Evolutionary conservation across 2,329 filamentous ascomycete genomes (phyloP).

Genomic region (Fusarium mangiferae): DNA sequence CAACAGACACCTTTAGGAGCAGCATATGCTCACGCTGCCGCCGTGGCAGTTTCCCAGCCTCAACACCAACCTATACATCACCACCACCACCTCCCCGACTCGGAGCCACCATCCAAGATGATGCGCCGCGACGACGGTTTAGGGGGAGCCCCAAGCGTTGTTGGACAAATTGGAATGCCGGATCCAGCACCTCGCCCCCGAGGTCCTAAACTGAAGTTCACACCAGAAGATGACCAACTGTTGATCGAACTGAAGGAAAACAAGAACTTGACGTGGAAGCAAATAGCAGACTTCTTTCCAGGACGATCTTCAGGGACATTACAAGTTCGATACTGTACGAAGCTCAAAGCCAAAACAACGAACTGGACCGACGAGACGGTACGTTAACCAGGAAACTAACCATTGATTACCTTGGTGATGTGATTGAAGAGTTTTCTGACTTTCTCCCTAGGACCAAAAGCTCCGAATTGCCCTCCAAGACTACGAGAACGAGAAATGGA

Average conservation of each 20-base stretch:
- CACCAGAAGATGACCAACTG: conserved; percentile 87
- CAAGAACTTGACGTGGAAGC: conserved; percentile 95
- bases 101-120: conserved; percentile 75
- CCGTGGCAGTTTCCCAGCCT: conserved; percentile 41
- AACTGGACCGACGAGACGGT: conserved; percentile 96
- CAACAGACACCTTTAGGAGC: conserved; percentile 64
- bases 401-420: neutral
- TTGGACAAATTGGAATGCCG: conserved; percentile 89
- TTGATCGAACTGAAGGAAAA: conserved; percentile 93
- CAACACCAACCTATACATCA: conserved; percentile 73
- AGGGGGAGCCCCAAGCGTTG: conserved; percentile 80
- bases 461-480: conserved; percentile 81
- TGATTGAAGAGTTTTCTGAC: conserved; percentile 10
- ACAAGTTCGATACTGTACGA: conserved; percentile 94
- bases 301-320: conserved; percentile 89
- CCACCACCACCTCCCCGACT: conserved; percentile 82
- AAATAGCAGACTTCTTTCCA: conserved; percentile 96
- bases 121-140: conserved; percentile 67
- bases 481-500: conserved; percentile 93
- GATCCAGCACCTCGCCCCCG: conserved; percentile 81
- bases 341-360: conserved; percentile 92
- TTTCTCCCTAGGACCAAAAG: conserved; percentile 73
- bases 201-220: conserved; percentile 93
- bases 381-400: conserved; percentile 50
- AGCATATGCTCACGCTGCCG: conserved; percentile 59